Evolutionary conservation across 495 filamentous ascomycete genomes (phyloP), one percentile per base, ranked within the genome.

Genomic region (Talaromyces nanjingensis): DNA sequence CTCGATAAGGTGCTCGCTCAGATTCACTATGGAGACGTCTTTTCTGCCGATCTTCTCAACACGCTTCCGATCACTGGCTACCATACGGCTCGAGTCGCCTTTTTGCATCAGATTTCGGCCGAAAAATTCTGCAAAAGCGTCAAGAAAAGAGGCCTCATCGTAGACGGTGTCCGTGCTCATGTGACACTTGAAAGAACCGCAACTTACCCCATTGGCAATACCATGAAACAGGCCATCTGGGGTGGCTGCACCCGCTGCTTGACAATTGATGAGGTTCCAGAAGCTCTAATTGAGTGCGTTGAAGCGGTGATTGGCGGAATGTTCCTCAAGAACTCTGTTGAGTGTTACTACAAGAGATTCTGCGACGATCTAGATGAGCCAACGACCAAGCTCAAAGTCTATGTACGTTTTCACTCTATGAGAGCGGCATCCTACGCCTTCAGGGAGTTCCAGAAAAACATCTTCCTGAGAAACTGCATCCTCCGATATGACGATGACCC

Each of bases 351-450:
- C 47, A 27, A 16, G 12, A 20, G 62, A 0, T 64, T 68, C 24
- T 25, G 75, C n/a, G 74, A 74, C 45, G 60, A 59, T 24, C 57
- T 72, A 27, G 59, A 68, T 2, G 69, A 72, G n/a, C 67, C 65
- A 3, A 60, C 25, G 1, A 18, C 7, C 9, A 47, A 34, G 18
- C 64, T 66, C 0, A 65, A 67, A 52, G 49, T 69, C 31, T 65
- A 27, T 25, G 18, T 76, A 37, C 71, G 69, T 1, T 75, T 76
- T 59, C 61, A 71, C 49, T 76, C 72, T 4, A 71, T 78, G 57
- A 72, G 69, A 45, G 64, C 59, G 29, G 73, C 74, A 2, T 47
- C 64, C 0, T 39, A 18, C 31, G 74, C 68, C 18, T 68, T 63
- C 31, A 42, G 63, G 3, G 29, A 29, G 24, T 24, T 62, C 45